Evolutionary conservation across 371 early-diverging fungal genomes (phyloP).

Genomic region (Saksenaea vasiformis): DNA sequence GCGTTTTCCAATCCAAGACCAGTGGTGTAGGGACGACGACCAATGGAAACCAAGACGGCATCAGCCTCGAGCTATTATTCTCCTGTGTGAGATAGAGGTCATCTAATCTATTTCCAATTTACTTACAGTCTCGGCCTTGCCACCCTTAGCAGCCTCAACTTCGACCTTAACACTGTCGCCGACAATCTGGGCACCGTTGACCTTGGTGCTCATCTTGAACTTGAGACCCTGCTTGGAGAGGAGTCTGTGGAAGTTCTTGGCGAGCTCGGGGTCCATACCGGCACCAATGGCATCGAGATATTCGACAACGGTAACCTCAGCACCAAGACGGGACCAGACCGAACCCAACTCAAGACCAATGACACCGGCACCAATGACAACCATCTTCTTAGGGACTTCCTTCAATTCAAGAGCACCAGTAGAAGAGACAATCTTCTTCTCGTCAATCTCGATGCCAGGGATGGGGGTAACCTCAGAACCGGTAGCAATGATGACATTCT

Average conservation of each 20-base stretch:
- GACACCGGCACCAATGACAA: slow-evolving; percentile 98
- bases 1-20: slow-evolving; percentile 90
- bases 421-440: slow-evolving; percentile 94
- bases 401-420: slow-evolving; percentile 95
- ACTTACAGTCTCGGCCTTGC: slow-evolving; percentile 75
- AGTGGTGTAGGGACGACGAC: slow-evolving; percentile 94
- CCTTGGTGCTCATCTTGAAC: slow-evolving; percentile 98
- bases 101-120: neutral
- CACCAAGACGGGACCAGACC: slow-evolving; percentile 95
- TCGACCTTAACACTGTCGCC: slow-evolving; percentile 89
- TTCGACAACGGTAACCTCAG: slow-evolving; percentile 96
- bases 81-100: neutral
- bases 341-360: slow-evolving; percentile 98
- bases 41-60: slow-evolving; percentile 92
- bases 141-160: slow-evolving; percentile 89
- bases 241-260: slow-evolving; percentile 90
- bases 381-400: slow-evolving; percentile 96
- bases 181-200: slow-evolving; percentile 79
- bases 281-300: slow-evolving; percentile 93
- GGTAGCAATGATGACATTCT: slow-evolving; percentile 97
- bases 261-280: slow-evolving; percentile 96
- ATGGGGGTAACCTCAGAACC: slow-evolving; percentile 95
- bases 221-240: slow-evolving; percentile 96
- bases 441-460: slow-evolving; percentile 93
- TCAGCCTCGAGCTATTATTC: slow-evolving; percentile 85